Base-by-base conservation (phyloP, 805 yeast species). In the Tetrapisispora arboricola region DNA sequence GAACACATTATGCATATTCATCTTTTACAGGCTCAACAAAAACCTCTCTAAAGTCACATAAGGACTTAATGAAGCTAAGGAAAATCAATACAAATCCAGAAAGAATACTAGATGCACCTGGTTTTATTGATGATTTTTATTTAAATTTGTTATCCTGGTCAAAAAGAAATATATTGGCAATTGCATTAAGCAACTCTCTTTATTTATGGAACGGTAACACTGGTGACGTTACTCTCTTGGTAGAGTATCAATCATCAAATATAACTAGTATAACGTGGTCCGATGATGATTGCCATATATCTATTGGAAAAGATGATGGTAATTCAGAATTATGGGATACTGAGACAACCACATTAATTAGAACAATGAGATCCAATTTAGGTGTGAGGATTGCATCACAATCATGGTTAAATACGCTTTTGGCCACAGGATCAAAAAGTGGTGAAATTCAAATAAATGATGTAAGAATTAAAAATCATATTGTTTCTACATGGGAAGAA, bases 41-140 rank as follows among this genome's bases (percentile, higher is more conserved):
- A 30, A 3, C 22, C 22, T 17, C 41, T 29, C 6, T 32, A 36
- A 17, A 25, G 28, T 25, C 20, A 3, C 34, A 39, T 17, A 32
- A 32, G 21, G 83, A 81, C 4, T 70, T 77, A 28, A 78, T 83
- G 15, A 68, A 87, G 52, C 74, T 84, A 37, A 76, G 94, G 49
- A 80, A 78, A 50, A 72, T 92, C 36, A 85, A 94, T 20, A 76
- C 85, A 0, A 84, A 85, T 26, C 97, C 98, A 1, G 95, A 85
- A 49, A 73, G 95, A 47, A 94, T 92, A 1, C 68, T 92, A 31
- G 98, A 92, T 64, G 98, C 97, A 0, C 98, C 98, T 0, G 96
- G 95, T 0, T 72, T 88, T 43, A 72, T 81, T 18, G 95, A 92
- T 61, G 98, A 92, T 64, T 92, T 87, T 60, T 92, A 90, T 59